Base-by-base conservation (phyloP, 2,329 filamentous ascomycete species). In the Talaromyces funiculosus region DNA sequence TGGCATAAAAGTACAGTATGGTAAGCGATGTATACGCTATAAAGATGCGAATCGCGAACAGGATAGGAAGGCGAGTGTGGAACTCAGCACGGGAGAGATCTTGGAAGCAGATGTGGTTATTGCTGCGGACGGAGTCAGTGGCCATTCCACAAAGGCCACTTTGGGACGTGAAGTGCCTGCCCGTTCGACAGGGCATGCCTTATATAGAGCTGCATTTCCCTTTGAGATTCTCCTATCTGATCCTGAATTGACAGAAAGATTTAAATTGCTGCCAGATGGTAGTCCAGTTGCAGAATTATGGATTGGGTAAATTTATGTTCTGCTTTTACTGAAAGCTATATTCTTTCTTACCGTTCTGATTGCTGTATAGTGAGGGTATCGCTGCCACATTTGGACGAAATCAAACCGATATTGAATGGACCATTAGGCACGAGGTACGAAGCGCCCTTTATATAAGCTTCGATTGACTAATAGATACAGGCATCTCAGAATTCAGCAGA, bases 61-160 rank as follows among this genome's bases (percentile, higher is more conserved):
- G 3, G 38, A 35, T 24, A 59, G 55, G 1, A 63, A 53, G 5
- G 67, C 68, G 5, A 59, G 62, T 2, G 68, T 67, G 20, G 29
- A 65, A 14, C 57, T 69, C 7, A 55, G 64, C 0, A 63, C 62
- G 22, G 65, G 67, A 1, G 62, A 68, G 18, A 62, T 56, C 7
- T 58, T 68, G 4, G 66, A 67, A 2, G 69, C 69, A 20, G 70
- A 73, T 26, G 60, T 73, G 6, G 63, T 73, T 2, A 62, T 73
- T 42, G 69, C 71, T 7, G 69, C 71, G 3, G 72, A 73, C 53
- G 71, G 71, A 7, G 64, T 73, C 31, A 68, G 71, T 42, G 67
- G 68, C n/a, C 69, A 67, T 37, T 68, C 66, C 3, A 64, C 65
- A 47, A 61, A 22, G 12, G 47, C 67, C 35, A 64, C 67, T 8